phyloP scores from a whole-genome alignment of 495 filamentous ascomycete genomes.

The Cercophora samala region DNA sequence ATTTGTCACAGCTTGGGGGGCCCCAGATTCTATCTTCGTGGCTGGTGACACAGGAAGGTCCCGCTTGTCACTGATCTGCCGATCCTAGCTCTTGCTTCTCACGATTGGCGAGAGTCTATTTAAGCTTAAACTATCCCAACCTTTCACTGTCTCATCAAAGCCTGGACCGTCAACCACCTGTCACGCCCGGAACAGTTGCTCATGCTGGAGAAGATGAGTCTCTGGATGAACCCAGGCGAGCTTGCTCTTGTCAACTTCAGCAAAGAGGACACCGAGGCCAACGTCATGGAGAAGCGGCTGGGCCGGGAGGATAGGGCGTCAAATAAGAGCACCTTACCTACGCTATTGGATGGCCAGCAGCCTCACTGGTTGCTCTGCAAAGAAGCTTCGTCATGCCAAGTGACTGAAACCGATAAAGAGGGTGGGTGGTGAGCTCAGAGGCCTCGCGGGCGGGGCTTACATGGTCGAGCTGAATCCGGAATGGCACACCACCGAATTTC shows the following conservation, averaged over 20 bases:
- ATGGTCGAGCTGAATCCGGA: not conserved
- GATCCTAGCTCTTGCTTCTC: not conserved
- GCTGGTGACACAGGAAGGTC: no score
- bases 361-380: not conserved
- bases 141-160: not conserved
- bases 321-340: not conserved
- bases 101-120: not conserved
- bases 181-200: conserved; percentile 35
- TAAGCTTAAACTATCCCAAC: not conserved
- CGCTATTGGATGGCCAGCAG: not conserved
- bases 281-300: conserved; percentile 30
- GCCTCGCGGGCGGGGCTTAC: no score
- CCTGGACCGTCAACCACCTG: no score
- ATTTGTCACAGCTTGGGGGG: conserved; percentile 2
- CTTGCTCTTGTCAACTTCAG: conserved; percentile 35
- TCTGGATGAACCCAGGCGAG: conserved; percentile 37
- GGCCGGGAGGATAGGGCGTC: conserved; percentile 24
- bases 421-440: not conserved
- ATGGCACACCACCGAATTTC: not conserved
- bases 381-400: not conserved
- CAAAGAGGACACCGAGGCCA: conserved; percentile 19
- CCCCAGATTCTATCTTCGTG: no score
- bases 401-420: not conserved
- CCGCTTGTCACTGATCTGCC: not conserved
- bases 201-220: conserved; percentile 27